These are phyloP conservation scores for Colletotrichum lentis DNA, from an alignment of 2,329 filamentous ascomycete species.

Conservation along the genomic window DNA sequence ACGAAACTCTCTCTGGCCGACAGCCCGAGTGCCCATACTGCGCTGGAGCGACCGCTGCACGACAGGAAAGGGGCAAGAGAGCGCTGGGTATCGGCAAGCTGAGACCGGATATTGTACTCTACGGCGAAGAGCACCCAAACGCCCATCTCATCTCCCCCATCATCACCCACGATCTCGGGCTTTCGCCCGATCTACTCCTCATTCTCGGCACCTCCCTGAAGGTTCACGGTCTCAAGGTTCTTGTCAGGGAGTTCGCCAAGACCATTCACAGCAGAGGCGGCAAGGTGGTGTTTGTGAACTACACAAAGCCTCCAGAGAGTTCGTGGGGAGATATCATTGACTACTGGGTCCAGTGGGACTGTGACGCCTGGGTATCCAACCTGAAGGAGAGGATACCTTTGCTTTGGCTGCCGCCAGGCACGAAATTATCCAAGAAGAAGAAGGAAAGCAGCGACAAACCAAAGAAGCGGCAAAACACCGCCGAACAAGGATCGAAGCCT, in stretches of 20 bases:
- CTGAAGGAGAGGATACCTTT: constrained; percentile 66
- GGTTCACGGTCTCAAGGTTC: constrained; percentile 75
- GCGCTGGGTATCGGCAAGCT: constrained; percentile 73
- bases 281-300: constrained; percentile 77
- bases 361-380: constrained; percentile 75
- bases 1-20: constrained; percentile 67
- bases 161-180: constrained; percentile 70
- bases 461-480: constrained; percentile 27
- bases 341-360: constrained; percentile 79
- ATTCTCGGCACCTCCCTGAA: constrained; percentile 76
- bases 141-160: constrained; percentile 73
- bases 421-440: constrained; percentile 52
- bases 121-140: constrained; percentile 76
- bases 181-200: constrained; percentile 72
- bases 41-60: constrained; percentile 66
- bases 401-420: constrained; percentile 64
- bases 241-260: constrained; percentile 76
- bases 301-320: constrained; percentile 75
- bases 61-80: constrained; percentile 71
- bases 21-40: constrained; percentile 75
- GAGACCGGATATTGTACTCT: constrained; percentile 76
- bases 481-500: constrained; percentile 39
- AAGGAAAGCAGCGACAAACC: constrained; percentile 44
- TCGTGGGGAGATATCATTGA: constrained; percentile 77
- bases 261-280: constrained; percentile 73